Base-by-base conservation (phyloP, 176 grass and related monocot genomes). In the Calamus simplicifolius region DNA sequence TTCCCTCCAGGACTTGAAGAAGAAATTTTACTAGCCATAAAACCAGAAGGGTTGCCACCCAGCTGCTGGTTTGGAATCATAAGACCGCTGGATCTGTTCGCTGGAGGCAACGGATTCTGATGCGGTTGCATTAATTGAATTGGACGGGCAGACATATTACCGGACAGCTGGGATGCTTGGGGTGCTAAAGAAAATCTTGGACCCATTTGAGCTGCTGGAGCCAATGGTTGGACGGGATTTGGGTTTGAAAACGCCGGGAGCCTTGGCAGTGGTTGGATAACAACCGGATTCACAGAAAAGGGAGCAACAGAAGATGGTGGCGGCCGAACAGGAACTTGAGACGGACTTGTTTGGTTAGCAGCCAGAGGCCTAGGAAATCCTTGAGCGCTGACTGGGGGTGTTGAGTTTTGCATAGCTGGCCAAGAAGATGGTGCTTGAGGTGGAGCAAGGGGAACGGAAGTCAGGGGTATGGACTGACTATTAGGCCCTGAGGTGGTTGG, bases 281-380 rank as follows among this genome's bases (percentile, higher is more conserved):
- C 8, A 49, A 49, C n/a, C 69, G 73, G 63, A 31, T 76, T 79
- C 55, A 63, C 54, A 18, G 75, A 59, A 51, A 83, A 72, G 25
- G 55, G 15, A 60, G 71, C 67, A 43, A 43, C 35, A 53, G 54
- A 48, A 18, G 75, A 65, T 27, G 67, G 63, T 76, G 76, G 76
- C 38, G 31, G 76, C 27, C 51, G 72, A 69, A 51, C 54, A 63
- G 75, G 64, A 60, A 59, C 69, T 77, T 16, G 38, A 51, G 68
- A 23, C 10, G 59, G 73, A 26, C 57, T 56, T 48, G 70, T 74
- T 52, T 65, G 67, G 48, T 53, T 82, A 19, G 19, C 60, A 64
- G 75, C 75, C 18, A 49, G 30, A 66, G 68, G 76, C 52, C 61
- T 84, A 38, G 75, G 85, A 64, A 82, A 89, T 27, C 72, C 69